Percentiles rank a stretch among this genome's conserved stretches.
Conservation (phyloP, 192 early-diverging fungal species). For the Coemansia sp. region DNA sequence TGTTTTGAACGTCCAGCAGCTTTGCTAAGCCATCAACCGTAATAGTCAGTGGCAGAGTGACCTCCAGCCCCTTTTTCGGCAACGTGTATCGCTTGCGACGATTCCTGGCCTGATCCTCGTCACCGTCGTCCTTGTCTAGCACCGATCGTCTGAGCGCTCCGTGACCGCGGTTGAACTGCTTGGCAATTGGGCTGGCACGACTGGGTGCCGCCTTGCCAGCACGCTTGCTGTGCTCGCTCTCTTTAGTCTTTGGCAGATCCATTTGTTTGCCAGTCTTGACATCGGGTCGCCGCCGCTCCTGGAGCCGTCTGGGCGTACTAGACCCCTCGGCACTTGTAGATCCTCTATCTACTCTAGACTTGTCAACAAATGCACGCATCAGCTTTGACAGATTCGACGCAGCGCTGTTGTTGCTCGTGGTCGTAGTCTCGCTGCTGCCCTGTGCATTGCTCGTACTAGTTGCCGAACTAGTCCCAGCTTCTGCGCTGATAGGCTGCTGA, state of each 20-base stretch:
- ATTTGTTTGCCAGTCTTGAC: neutral
- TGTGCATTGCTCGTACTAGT: neutral
- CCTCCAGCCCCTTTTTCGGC: conserved; percentile 57
- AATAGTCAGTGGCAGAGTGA: conserved; percentile 80
- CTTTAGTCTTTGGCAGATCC: conserved; percentile 2
- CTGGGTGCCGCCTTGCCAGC: neutral
- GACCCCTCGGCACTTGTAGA: neutral
- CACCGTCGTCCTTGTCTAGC: conserved; percentile 16
- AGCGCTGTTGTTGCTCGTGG: neutral
- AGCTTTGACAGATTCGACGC: neutral
- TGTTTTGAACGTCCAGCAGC: conserved; percentile 73
- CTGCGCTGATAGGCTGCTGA: neutral
- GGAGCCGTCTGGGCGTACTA: conserved; percentile 1
- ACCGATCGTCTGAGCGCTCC: conserved; percentile 13
- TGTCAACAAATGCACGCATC: conserved; percentile 2
- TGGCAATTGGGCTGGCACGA: neutral
- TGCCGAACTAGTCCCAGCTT: neutral
- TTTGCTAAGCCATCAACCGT: conserved; percentile 81
- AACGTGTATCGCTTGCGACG: conserved; percentile 35
- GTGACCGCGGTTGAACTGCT: conserved; percentile 8
- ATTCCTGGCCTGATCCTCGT: conserved; percentile 1
- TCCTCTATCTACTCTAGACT: neutral
- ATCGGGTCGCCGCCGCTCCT: conserved; percentile 12
- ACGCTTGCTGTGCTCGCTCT: neutral
- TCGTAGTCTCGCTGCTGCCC: neutral